phyloP scores from a whole-genome alignment of 1,284 basidiomycete genomes.

The Vanrija sp. region DNA sequence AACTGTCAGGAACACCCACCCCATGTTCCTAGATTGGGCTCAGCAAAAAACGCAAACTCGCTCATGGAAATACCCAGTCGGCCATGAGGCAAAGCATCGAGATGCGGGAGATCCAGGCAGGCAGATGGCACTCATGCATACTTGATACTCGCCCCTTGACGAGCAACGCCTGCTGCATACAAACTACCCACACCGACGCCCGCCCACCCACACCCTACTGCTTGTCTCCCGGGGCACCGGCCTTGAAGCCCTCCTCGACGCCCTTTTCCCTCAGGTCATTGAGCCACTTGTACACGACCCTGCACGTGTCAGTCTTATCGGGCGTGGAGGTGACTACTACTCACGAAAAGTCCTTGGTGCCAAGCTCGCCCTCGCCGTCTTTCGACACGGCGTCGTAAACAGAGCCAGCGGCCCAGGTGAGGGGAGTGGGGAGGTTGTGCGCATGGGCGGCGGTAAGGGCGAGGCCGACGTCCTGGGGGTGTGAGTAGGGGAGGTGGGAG shows the following conservation, averaged over 20 bases:
- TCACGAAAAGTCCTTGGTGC: constrained; percentile 42
- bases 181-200: too few species aligned
- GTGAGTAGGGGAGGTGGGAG: neutral
- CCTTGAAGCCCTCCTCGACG: constrained; percentile 44
- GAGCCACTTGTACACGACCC: constrained; percentile 46
- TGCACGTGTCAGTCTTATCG: constrained; percentile 7
- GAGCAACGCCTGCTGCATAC: too few species aligned
- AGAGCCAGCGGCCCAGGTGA: constrained; percentile 41
- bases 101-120: too few species aligned
- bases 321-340: neutral
- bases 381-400: constrained; percentile 39
- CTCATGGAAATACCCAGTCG: too few species aligned
- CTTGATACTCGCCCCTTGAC: too few species aligned
- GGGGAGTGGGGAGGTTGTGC: constrained; percentile 34
- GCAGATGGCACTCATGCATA: too few species aligned
- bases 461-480: constrained; percentile 36
- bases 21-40: too few species aligned
- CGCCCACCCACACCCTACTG: neutral
- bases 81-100: too few species aligned
- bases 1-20: too few species aligned
- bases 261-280: constrained; percentile 34
- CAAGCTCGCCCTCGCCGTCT: constrained; percentile 32
- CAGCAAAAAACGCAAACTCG: too few species aligned
- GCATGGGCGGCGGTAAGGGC: constrained; percentile 37
- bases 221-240: constrained; percentile 18